Evolutionary conservation across 2,329 filamentous ascomycete species (phyloP), one percentile per base, ranked within the genome.

Genomic region (Fusarium sp.): DNA sequence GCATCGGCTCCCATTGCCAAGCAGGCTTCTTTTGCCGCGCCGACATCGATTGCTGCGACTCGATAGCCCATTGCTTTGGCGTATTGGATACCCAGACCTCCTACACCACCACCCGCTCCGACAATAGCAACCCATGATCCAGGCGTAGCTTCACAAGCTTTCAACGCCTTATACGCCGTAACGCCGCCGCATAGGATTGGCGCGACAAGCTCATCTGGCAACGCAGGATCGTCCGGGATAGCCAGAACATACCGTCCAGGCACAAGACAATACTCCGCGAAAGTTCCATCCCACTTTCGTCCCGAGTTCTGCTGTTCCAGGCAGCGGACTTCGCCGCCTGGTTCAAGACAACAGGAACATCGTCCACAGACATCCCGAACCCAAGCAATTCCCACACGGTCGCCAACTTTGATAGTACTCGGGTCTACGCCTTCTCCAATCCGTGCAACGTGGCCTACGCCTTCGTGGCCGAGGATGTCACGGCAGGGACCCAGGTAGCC

Each of bases 181-280:
- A 83, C 80, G 1, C 82, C 82, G 0, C 78, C 81, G 55, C 82
- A 84, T 32, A 84, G 63, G 9, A 83, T 76, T 0, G 82, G 82
- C 4, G 80, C 82, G 0, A 83, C 71, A 7, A 74, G 47, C 48
- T 82, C 80, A 46, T 82, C 81, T 0, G 73, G 59, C 1, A 70
- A 7, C 2, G 23, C 23, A 7, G 79, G 47, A 16, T 61, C 71
- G 4, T 78, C 75, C 0, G 79, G 69, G 1, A 73, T 58, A 1
- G 66, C 62, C 11, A 77, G 58, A 0, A 80, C 55, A 55, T 83
- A 83, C 4, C 77, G 72, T 5, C 73, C 73, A 1, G 80, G 79
- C 2, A 78, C 76, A 8, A 82, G 56, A 23, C 78, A 76, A 55
- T 81, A 80, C 63, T 83, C 76, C 12, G 80, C 78, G 63, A 82